These are phyloP conservation scores for Cladosporium velox DNA, from an alignment of 2,329 filamentous ascomycete species.

Conservation along the genomic window DNA sequence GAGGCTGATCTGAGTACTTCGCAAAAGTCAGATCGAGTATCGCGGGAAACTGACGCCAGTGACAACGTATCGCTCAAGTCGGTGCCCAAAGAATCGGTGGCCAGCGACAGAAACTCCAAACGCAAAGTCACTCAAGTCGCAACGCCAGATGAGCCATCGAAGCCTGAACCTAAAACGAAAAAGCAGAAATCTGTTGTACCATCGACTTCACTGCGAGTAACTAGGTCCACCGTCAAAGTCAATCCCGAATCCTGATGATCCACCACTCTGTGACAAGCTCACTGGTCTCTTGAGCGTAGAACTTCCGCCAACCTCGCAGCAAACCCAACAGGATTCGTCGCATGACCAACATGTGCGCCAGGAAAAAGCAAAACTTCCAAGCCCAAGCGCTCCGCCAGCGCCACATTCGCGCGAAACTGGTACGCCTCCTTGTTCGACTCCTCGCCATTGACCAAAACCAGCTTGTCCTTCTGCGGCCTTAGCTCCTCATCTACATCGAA, in stretches of 20 bases:
- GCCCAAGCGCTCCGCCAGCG: constrained; percentile 16
- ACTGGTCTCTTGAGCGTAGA: neutral
- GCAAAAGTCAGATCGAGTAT: neutral
- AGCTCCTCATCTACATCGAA: constrained; percentile 22
- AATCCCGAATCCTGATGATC: neutral
- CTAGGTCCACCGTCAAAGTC: neutral
- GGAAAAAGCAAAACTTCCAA: constrained; percentile 17
- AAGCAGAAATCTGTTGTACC: neutral
- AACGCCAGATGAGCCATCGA: neutral
- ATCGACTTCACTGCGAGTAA: neutral
- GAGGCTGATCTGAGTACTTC: constrained; percentile 26
- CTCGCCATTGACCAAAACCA: constrained; percentile 22
- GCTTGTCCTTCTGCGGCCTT: constrained; percentile 20
- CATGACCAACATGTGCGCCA: constrained; percentile 22
- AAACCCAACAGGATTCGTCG: constrained; percentile 17
- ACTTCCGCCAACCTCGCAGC: constrained; percentile 15
- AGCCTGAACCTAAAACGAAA: neutral
- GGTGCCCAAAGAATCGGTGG: neutral
- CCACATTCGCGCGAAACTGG: constrained; percentile 23
- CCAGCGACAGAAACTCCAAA: neutral
- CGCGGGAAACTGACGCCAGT: neutral
- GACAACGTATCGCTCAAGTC: neutral
- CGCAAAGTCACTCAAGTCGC: neutral
- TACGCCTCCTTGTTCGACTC: constrained; percentile 21
- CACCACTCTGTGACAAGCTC: neutral